phyloP scores from a whole-genome alignment of 2,329 filamentous ascomycete genomes.

The Hypoxylon sp. region DNA sequence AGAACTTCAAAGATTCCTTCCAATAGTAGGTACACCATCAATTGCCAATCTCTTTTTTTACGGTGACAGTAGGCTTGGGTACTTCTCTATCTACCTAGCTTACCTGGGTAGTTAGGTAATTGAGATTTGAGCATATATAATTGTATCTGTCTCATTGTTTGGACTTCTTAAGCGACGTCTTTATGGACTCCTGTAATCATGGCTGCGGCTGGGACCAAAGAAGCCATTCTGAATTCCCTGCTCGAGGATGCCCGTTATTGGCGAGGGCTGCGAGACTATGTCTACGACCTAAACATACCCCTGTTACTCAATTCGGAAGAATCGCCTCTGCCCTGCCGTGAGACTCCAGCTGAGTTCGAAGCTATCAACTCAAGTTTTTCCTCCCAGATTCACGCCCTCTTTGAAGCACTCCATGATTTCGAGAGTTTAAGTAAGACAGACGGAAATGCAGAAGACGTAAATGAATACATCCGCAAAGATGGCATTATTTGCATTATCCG shows the following conservation, averaged over 20 bases:
- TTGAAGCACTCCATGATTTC: conserved; percentile 20
- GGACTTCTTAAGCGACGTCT: not conserved
- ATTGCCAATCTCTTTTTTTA: too few species aligned
- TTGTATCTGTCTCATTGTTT: not conserved
- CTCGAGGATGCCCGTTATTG: conserved; percentile 10
- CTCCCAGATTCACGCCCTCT: conserved; percentile 24
- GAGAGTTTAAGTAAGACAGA: conserved; percentile 11
- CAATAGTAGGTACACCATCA: too few species aligned
- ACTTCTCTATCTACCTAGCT: too few species aligned
- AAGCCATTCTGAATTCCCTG: conserved; percentile 16
- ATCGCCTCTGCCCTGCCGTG: conserved; percentile 27
- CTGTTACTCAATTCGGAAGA: conserved; percentile 18
- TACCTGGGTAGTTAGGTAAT: not conserved
- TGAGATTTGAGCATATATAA: not conserved
- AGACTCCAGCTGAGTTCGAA: conserved; percentile 19
- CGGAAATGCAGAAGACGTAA: conserved; percentile 3
- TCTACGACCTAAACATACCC: conserved; percentile 14
- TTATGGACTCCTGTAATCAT: not conserved
- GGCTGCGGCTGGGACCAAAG: conserved; percentile 7
- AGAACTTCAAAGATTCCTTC: too few species aligned
- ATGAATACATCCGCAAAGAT: conserved; percentile 5
- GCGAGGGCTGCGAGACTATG: conserved; percentile 7
- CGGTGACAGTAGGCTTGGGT: too few species aligned
- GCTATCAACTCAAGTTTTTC: conserved; percentile 23
- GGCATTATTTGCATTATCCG: not conserved